Base-by-base conservation (phyloP, 2,329 filamentous ascomycete species). In the Colletotrichum euphorbiae region DNA sequence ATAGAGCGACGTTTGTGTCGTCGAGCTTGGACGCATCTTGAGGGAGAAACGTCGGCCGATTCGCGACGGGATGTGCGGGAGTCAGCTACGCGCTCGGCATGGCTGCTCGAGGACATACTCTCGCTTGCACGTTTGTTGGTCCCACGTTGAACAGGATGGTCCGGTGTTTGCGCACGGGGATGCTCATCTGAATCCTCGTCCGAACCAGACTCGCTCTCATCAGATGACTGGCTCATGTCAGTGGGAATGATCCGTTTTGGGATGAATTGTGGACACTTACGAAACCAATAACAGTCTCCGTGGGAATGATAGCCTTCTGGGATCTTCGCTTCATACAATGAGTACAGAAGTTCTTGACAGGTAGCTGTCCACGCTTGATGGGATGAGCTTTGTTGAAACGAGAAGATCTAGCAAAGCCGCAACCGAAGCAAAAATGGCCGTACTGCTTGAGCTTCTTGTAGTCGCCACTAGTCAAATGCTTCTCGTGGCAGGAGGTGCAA, bases 351-450 rank as follows among this genome's bases (percentile, higher is more conserved):
- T 79, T 82, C 46, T 75, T 69, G 21, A 76, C 70, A 4, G 72
- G 70, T 12, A 71, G 75, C 31, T 71, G 67, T 2, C 62, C 71
- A 6, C 52, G 43, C 9, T 59, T 19, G 4, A 78, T 59, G 4
- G 79, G 78, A 61, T 80, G 75, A 19, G 75, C 76, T 4, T 71
- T 61, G 43, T 82, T 80, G 56, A 80, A 82, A 3, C 65, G 67
- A 6, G 60, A 51, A 3, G 80, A 82, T 28, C 80, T 77, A 21
- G 75, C 64, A 21, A 72, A 72, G 13, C 80, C 79, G 33, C 80
- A 82, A 31, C 73, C 73, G 2, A 76, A 77, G 64, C 80, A 82
- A 21, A 79, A 59, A 46, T 71, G 62, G 4, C 59, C 67, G 24
- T 46, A 50, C 9, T 48, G 21, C 56, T 45, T 61, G 13, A 52